Conservation (phyloP, 2,329 filamentous ascomycete species). For the Talaromyces atroroseus region DNA sequence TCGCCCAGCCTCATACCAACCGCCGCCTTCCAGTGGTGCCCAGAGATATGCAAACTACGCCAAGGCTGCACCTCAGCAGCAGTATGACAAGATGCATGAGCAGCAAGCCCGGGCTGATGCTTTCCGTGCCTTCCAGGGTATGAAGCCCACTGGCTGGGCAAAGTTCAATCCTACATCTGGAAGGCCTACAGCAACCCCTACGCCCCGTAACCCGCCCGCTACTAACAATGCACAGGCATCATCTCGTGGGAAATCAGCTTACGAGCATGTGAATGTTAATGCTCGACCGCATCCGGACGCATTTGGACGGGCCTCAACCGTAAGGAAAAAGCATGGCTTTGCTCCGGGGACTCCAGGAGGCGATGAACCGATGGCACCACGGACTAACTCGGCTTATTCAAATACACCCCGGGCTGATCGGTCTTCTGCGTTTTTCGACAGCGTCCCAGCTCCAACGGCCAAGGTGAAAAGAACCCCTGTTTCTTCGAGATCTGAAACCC, state of each 20-base stretch:
- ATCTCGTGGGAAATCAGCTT: slow-evolving; percentile 33
- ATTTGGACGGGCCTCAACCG: slow-evolving; percentile 33
- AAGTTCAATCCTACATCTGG: slow-evolving; percentile 37
- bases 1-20: slow-evolving; percentile 21
- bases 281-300: slow-evolving; percentile 27
- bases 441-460: slow-evolving; percentile 37
- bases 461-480: slow-evolving; percentile 36
- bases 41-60: slow-evolving; percentile 38
- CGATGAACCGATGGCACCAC: slow-evolving; percentile 54
- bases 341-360: slow-evolving; percentile 54
- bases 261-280: slow-evolving; percentile 34
- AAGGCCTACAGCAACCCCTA: slow-evolving; percentile 17
- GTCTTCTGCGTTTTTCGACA: slow-evolving; percentile 28
- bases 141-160: slow-evolving; percentile 39
- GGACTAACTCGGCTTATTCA: slow-evolving; percentile 47
- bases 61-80: slow-evolving; percentile 33
- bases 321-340: slow-evolving; percentile 52
- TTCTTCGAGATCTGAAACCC: slow-evolving; percentile 18
- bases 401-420: slow-evolving; percentile 32
- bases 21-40: slow-evolving; percentile 29
- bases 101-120: slow-evolving; percentile 41
- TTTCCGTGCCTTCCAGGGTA: slow-evolving; percentile 41
- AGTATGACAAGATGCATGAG: slow-evolving; percentile 35
- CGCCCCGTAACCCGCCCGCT: slow-evolving; percentile 9
- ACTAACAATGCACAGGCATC: slow-evolving; percentile 21